A percentile compares a stretch with the other conserved stretches of the same genome.
These are phyloP conservation scores for Blastobotrys chiropterorum DNA, from an alignment of 805 yeast species.

Conservation along the genomic window DNA sequence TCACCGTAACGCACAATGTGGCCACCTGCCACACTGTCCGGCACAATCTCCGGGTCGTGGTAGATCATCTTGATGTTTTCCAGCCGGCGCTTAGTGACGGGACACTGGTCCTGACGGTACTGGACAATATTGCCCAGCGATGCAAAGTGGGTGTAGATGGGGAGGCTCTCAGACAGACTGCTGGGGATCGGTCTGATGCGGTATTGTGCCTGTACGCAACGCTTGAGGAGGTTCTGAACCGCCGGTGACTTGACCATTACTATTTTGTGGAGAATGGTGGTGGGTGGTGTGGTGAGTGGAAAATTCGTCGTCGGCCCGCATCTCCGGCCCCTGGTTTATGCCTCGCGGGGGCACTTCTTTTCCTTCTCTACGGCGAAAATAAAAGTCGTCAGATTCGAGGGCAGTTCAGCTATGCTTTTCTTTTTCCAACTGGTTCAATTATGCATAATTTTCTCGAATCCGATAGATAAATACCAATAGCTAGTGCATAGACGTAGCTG, in stretches of 20 bases:
- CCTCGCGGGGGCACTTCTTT: too few relatives aligned
- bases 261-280: background rate
- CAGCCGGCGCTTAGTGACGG: slow-evolving; percentile 29
- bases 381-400: too few relatives aligned
- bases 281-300: background rate
- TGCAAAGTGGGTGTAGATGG: slow-evolving; percentile 12
- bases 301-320: background rate
- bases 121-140: slow-evolving; percentile 22
- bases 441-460: too few relatives aligned
- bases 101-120: slow-evolving; percentile 27
- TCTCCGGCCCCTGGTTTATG: too few relatives aligned
- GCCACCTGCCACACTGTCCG: slow-evolving; percentile 4
- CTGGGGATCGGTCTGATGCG: slow-evolving; percentile 3
- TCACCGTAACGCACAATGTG: slow-evolving; percentile 2
- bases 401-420: too few relatives aligned
- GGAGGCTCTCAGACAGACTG: background rate
- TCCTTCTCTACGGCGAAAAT: too few relatives aligned
- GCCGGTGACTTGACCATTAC: background rate
- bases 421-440: too few relatives aligned
- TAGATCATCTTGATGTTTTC: slow-evolving; percentile 22
- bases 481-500: too few relatives aligned
- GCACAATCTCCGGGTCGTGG: slow-evolving; percentile 18
- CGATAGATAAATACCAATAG: too few relatives aligned
- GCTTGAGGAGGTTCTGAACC: background rate
- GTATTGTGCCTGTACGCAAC: slow-evolving; percentile 5